A percentile compares a stretch with the other conserved stretches of the same genome.
Evolutionary conservation across 2,329 filamentous ascomycete species (phyloP).

Genomic region (Clonostachys rosea): DNA sequence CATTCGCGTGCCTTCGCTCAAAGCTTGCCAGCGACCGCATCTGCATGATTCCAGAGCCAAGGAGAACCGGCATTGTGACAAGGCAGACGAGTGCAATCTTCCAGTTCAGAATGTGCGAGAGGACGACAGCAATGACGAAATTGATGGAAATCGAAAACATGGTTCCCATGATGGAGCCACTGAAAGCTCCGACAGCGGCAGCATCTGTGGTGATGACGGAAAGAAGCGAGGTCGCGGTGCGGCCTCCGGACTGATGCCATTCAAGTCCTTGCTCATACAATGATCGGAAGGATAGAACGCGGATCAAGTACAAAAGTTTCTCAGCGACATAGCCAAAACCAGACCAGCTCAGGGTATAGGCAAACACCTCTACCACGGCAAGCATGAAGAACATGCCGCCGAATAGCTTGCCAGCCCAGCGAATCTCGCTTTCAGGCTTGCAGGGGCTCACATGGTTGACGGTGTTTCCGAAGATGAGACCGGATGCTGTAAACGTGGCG

Average conservation of each 20-base stretch:
- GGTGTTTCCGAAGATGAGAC: constrained; percentile 41
- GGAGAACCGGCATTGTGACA: constrained; percentile 61
- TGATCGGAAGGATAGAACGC: constrained; percentile 60
- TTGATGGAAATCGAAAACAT: constrained; percentile 65
- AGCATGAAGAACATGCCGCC: constrained; percentile 52
- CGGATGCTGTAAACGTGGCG: constrained; percentile 45
- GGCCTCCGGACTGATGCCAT: constrained; percentile 65
- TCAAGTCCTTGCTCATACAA: constrained; percentile 62
- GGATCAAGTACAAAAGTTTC: constrained; percentile 57
- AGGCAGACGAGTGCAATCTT: constrained; percentile 71
- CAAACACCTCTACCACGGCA: constrained; percentile 38
- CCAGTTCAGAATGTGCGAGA: constrained; percentile 71
- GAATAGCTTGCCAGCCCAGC: constrained; percentile 37
- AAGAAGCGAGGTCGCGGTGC: constrained; percentile 57
- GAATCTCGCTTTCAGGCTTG: constrained; percentile 28
- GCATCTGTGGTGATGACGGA: constrained; percentile 67
- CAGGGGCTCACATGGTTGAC: constrained; percentile 41
- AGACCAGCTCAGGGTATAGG: constrained; percentile 52
- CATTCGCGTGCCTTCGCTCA: constrained; percentile 58
- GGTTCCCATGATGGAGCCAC: constrained; percentile 66
- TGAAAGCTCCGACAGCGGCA: constrained; percentile 62
- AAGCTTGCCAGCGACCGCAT: constrained; percentile 57
- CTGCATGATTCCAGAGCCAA: constrained; percentile 66
- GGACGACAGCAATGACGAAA: constrained; percentile 61
- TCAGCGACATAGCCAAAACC: constrained; percentile 49